phyloP scores from a whole-genome alignment of 768 basidiomycete species.

The Calocera viscosa region DNA sequence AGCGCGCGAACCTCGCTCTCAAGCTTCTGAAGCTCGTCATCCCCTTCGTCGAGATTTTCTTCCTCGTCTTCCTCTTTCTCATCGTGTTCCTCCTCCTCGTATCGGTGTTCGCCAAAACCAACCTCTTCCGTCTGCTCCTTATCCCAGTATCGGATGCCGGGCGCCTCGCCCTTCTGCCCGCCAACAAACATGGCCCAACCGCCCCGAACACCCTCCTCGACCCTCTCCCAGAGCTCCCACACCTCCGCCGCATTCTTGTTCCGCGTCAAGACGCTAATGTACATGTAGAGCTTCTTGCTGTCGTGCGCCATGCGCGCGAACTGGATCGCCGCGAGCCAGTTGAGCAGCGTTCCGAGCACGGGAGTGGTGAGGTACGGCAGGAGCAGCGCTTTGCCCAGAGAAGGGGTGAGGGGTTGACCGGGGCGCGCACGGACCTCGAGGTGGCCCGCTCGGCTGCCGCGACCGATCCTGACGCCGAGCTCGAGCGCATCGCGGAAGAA shows the following conservation, averaged over 20 bases:
- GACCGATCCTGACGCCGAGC: background rate
- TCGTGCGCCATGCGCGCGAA: background rate
- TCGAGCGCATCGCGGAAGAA: background rate
- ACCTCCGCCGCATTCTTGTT: background rate
- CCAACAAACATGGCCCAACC: background rate
- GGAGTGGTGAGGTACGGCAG: background rate
- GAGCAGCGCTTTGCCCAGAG: background rate
- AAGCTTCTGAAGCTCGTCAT: background rate
- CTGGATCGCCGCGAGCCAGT: slow-evolving; percentile 3
- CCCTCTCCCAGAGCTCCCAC: background rate
- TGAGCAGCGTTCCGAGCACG: background rate
- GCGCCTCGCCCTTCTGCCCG: background rate
- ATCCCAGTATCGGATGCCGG: background rate
- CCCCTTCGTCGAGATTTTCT: background rate
- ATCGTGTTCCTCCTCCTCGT: background rate
- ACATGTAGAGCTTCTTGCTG: background rate
- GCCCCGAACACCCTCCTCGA: background rate
- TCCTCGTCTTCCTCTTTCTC: background rate
- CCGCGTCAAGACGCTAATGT: background rate
- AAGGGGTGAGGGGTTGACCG: background rate
- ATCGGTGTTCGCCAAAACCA: background rate
- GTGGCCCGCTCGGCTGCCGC: background rate
- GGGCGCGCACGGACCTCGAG: background rate
- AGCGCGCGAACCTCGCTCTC: background rate
- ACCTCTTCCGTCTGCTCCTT: background rate